phyloP scores from a whole-genome alignment of 2,329 filamentous ascomycete genomes.

The Penicillium rolfsii region DNA sequence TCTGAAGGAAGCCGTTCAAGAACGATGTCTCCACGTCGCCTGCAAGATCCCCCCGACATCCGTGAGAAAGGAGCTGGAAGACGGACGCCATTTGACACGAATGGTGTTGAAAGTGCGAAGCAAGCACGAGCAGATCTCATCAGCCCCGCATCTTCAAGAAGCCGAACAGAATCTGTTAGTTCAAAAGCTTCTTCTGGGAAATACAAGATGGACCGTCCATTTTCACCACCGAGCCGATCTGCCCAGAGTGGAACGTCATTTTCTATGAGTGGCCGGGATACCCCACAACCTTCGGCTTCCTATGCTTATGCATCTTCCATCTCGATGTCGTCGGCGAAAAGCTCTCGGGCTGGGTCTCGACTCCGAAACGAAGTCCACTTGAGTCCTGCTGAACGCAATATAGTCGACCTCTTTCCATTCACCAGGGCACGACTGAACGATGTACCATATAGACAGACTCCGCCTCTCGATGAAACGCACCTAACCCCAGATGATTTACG shows the following conservation, averaged over 20 bases:
- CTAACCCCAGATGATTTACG: conserved; percentile 77
- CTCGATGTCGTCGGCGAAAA: conserved; percentile 53
- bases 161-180: conserved; percentile 64
- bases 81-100: conserved; percentile 72
- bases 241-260: conserved; percentile 51
- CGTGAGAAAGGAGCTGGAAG: conserved; percentile 74
- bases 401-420: conserved; percentile 82
- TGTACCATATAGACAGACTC: conserved; percentile 75
- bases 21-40: conserved; percentile 35
- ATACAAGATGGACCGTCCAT: conserved; percentile 40
- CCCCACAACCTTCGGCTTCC: conserved; percentile 49
- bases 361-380: conserved; percentile 78
- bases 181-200: conserved; percentile 59
- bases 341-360: conserved; percentile 61
- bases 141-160: conserved; percentile 67
- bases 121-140: conserved; percentile 65
- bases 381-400: conserved; percentile 73
- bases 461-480: conserved; percentile 59
- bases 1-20: conserved; percentile 63
- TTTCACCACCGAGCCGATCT: conserved; percentile 48
- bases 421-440: conserved; percentile 79
- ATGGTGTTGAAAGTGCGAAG: conserved; percentile 63
- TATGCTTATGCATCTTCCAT: conserved; percentile 46
- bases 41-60: conserved; percentile 55
- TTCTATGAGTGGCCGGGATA: conserved; percentile 43